Evolutionary conservation across 257 asterid species (phyloP), one percentile per base, ranked within the genome.

Genomic region (Nicotiana knightiana): DNA sequence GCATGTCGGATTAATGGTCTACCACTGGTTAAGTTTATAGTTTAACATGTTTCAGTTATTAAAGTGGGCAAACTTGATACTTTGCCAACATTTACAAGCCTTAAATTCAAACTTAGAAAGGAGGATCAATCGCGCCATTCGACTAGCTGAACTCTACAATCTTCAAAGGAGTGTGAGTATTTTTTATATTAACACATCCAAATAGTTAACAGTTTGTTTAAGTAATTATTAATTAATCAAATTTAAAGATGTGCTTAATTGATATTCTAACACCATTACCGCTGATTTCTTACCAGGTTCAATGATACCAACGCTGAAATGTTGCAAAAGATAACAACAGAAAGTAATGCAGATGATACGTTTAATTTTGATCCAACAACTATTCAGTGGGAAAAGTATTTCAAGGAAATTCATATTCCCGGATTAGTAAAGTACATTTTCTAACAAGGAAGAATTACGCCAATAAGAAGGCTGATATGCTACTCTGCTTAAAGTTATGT

Each of bases 111-210:
- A 64, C 46, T n/a, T 76, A 15, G 70, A 15, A 28, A 62, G 67
- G 28, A 75, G 51, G 30, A 9, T 76, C 33, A 58, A 84, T 35
- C 9, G 2, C 26, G 33, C 18, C 10, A 5, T 75, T 46, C 43
- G 76, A 26, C 16, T 84, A 18, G 77, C 51, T 0, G 67, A 84
- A 57, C 82, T 84, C 24, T 84, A 84, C 75, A 16, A 65, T 84
- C 67, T 84, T 76, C 54, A 66, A 66, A 5, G 84, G 85, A 75
- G 57, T 65, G 87, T 84, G 57, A 7, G 86, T 81, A 43, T 7
- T 9, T 46, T 9, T 46, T 9, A 0, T 46, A 46, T 46, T 48
- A 48, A 48, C 54, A 48, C 15, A 48, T 48, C 54, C 54, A 48
- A 48, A 48, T 48, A 48, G 15, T 1, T 11, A 48, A 11, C 54